These are phyloP conservation scores for Picea abies DNA, from an alignment of 83 land plant genomes.

Conservation along the genomic window DNA sequence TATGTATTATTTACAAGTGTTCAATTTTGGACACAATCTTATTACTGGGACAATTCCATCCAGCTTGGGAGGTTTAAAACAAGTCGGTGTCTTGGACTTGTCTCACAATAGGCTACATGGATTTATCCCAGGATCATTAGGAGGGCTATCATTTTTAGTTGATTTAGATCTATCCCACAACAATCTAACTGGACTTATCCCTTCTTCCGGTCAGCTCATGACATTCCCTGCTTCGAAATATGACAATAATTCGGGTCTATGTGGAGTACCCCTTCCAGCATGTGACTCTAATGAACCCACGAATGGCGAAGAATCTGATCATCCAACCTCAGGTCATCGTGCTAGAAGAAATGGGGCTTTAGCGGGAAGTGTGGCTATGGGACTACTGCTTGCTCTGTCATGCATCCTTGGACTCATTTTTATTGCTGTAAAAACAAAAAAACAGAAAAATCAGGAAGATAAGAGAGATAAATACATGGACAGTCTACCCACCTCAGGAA, in stretches of 20 bases:
- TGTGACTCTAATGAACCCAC: conserved; percentile 27
- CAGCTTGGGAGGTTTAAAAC: conserved; percentile 47
- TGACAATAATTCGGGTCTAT: conserved; percentile 71
- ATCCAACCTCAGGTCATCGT: not conserved
- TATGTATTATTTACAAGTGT: conserved; percentile 47
- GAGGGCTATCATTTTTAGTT: conserved; percentile 46
- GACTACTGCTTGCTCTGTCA: conserved; percentile 31
- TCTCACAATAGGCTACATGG: conserved; percentile 67
- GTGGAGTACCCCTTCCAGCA: conserved; percentile 59
- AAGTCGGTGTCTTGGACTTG: conserved; percentile 55
- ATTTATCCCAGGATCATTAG: conserved; percentile 53
- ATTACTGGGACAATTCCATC: conserved; percentile 61
- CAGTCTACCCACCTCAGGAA: conserved; percentile 55
- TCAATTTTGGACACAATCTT: conserved; percentile 67
- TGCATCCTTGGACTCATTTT: conserved; percentile 28
- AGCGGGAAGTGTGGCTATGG: conserved; percentile 36
- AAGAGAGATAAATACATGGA: conserved; percentile 46
- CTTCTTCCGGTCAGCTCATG: conserved; percentile 65
- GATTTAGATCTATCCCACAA: conserved; percentile 79
- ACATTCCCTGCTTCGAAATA: conserved; percentile 69
- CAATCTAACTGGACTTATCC: conserved; percentile 70
- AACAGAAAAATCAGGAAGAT: conserved; percentile 23
- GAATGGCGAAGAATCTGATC: not conserved
- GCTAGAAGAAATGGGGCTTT: conserved; percentile 11
- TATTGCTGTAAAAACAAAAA: conserved; percentile 32